phyloP scores from a whole-genome alignment of 2,329 filamentous ascomycete genomes.

The Botrytis fabae region DNA sequence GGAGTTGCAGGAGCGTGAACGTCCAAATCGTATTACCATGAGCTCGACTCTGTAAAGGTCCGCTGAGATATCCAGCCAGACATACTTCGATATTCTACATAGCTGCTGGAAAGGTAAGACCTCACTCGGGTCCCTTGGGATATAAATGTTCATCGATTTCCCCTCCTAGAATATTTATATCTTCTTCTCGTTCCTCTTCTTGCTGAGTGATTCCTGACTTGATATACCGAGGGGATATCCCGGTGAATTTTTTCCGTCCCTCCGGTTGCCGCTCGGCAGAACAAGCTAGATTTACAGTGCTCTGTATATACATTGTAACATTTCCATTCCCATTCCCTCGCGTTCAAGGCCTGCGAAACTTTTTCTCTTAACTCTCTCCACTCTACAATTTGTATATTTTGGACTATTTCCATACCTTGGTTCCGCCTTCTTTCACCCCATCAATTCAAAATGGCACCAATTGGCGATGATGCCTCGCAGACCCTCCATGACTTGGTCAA shows the following conservation, averaged over 20 bases:
- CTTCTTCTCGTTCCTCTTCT: not conserved
- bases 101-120: not conserved
- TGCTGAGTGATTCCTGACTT: not conserved
- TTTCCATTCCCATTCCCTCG: not conserved
- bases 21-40: not conserved
- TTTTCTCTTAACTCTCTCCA: conserved; percentile 1
- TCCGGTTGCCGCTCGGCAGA: conserved; percentile 20
- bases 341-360: conserved; percentile 9
- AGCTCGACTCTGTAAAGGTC: not conserved
- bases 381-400: conserved; percentile 18
- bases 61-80: not conserved
- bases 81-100: not conserved
- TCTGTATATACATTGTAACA: not conserved
- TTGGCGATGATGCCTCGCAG: conserved; percentile 77
- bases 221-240: conserved; percentile 16
- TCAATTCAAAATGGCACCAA: conserved; percentile 73
- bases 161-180: not conserved
- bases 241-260: conserved; percentile 19
- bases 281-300: conserved; percentile 9
- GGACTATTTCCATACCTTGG: conserved; percentile 33
- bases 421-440: conserved; percentile 30
- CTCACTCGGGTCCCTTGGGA: conserved; percentile 10
- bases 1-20: conserved; percentile 13
- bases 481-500: conserved; percentile 81
- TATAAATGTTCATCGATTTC: conserved; percentile 6